Conservation (phyloP, 2,329 filamentous ascomycete genomes). For the Xylariales sp. region DNA sequence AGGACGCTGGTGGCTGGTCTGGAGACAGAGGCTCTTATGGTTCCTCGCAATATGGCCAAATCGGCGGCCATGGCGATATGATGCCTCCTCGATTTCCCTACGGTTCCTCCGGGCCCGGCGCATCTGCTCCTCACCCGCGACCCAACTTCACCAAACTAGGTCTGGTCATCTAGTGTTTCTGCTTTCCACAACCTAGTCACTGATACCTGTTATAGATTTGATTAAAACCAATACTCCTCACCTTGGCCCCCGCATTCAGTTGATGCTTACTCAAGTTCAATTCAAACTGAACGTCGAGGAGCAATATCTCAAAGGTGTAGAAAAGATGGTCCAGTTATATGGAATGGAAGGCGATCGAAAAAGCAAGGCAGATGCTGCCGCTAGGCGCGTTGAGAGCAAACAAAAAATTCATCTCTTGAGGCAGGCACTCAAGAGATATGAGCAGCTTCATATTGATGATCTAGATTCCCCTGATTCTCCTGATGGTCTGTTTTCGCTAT, state of each 20-base stretch:
- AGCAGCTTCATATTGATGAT: conserved; percentile 90
- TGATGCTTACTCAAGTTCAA: conserved; percentile 98
- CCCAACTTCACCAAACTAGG: conserved; percentile 97
- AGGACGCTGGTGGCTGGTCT: conserved; percentile 65
- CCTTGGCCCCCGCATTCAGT: conserved; percentile 95
- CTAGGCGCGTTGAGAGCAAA: conserved; percentile 90
- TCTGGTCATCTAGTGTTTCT: conserved; percentile 56
- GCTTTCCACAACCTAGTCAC: not conserved
- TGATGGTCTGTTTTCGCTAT: conserved; percentile 72
- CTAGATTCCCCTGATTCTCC: conserved; percentile 81
- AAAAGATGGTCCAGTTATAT: conserved; percentile 99
- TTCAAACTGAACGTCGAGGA: conserved; percentile 99
- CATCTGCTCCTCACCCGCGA: conserved; percentile 76
- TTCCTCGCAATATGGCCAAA: conserved; percentile 64
- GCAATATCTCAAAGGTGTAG: conserved; percentile 97
- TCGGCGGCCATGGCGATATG: conserved; percentile 74
- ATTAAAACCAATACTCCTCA: conserved; percentile 99
- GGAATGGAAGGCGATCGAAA: conserved; percentile 97
- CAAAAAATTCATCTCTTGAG: conserved; percentile 97
- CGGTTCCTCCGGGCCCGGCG: conserved; percentile 75
- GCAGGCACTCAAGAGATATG: conserved; percentile 95
- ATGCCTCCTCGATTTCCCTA: conserved; percentile 87
- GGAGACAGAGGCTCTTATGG: conserved; percentile 73
- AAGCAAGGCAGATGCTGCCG: conserved; percentile 92
- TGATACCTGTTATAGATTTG: conserved; percentile 70